Conservation (phyloP, 2,329 filamentous ascomycete species). For the Botrytis cinerea region DNA sequence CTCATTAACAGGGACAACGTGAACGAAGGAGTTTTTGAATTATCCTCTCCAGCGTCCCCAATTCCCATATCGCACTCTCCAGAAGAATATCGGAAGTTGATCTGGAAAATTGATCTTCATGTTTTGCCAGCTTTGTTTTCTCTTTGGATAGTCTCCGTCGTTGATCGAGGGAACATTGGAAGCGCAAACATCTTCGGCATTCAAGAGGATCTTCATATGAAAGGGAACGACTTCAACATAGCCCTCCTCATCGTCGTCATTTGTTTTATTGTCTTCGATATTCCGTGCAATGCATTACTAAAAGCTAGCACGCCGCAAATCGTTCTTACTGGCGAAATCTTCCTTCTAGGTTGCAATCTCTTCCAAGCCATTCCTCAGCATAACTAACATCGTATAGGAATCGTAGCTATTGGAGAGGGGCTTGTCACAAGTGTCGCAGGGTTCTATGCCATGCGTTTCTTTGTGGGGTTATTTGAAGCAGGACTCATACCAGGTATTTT, state of each 20-base stretch:
- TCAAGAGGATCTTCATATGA: neutral
- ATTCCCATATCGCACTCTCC: neutral
- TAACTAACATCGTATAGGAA: neutral
- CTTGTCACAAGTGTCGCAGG: slow-evolving; percentile 1
- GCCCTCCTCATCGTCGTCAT: neutral
- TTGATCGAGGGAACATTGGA: slow-evolving; percentile 3
- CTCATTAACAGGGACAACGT: neutral
- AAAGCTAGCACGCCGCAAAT: neutral
- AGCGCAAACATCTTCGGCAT: neutral
- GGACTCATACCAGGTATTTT: neutral
- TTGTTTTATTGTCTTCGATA: neutral
- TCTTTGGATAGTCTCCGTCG: neutral
- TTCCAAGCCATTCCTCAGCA: neutral
- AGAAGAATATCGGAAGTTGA: neutral
- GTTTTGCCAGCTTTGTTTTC: neutral
- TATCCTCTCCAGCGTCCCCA: neutral
- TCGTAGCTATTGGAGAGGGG: neutral
- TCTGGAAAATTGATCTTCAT: slow-evolving; percentile 8
- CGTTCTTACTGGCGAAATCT: neutral
- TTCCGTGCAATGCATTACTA: neutral
- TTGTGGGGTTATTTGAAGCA: neutral
- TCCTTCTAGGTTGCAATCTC: neutral
- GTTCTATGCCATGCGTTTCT: slow-evolving; percentile 4
- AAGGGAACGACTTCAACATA: slow-evolving; percentile 1
- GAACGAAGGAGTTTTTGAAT: neutral